Percentiles rank a stretch among this genome's conserved stretches.
These are phyloP conservation scores for Roridomyces roridus DNA, from an alignment of 768 basidiomycete species.

Conservation along the genomic window DNA sequence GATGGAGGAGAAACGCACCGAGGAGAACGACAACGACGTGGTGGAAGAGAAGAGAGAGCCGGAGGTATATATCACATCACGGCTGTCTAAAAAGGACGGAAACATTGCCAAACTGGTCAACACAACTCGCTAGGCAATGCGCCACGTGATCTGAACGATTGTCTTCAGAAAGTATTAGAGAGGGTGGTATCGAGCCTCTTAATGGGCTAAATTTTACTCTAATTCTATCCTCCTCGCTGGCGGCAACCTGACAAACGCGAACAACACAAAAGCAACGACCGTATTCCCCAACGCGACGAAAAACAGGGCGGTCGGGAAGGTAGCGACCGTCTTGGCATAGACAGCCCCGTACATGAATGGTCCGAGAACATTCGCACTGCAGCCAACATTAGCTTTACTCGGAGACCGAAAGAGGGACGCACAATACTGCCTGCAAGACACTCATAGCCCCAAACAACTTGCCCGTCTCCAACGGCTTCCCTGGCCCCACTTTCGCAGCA, in stretches of 20 bases:
- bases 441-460: constrained; percentile 79
- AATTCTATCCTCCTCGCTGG: not conserved
- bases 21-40: constrained; percentile 1
- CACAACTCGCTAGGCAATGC: too few relatives aligned
- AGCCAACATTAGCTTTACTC: not conserved
- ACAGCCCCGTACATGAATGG: constrained; percentile 77
- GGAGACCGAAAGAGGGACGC: not conserved
- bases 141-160: too few relatives aligned
- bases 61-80: too few relatives aligned
- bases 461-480: constrained; percentile 5
- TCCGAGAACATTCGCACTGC: constrained; percentile 58
- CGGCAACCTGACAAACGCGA: constrained; percentile 55
- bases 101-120: too few relatives aligned
- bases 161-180: too few relatives aligned
- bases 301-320: constrained; percentile 75
- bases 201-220: too few relatives aligned
- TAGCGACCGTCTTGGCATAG: constrained; percentile 73
- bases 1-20: not conserved
- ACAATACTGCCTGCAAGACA: constrained; percentile 58
- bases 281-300: constrained; percentile 53
- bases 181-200: too few relatives aligned
- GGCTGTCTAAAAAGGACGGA: too few relatives aligned
- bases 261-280: constrained; percentile 47
- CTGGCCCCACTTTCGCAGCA: constrained; percentile 41
- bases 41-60: constrained; percentile 6